phyloP scores from a whole-genome alignment of 208 protist species.

The Tritrichomonas musculus region DNA sequence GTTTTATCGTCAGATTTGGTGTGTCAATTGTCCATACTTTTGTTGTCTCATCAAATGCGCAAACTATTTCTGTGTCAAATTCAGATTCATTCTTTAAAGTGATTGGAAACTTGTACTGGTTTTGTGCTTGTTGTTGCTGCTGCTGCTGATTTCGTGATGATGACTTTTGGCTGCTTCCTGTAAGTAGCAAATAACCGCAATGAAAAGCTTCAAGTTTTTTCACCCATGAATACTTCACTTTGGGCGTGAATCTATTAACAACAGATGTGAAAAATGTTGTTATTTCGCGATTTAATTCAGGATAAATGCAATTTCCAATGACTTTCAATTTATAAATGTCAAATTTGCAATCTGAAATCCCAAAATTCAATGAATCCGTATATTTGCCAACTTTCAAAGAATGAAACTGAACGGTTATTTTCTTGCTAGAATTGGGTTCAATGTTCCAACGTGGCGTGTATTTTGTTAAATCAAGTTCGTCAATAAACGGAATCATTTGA shows the following conservation, averaged over 20 bases:
- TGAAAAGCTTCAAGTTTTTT: neutral
- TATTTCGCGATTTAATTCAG: neutral
- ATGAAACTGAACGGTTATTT: neutral
- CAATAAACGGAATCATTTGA: neutral
- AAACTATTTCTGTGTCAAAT: neutral
- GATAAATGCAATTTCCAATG: neutral
- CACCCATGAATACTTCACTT: neutral
- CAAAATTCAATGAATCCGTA: neutral
- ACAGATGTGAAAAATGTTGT: neutral
- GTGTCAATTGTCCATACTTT: neutral
- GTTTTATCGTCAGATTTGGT: neutral
- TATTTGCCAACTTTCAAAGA: neutral
- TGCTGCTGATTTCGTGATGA: too few relatives aligned
- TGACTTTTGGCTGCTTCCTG: neutral
- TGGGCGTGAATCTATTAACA: neutral
- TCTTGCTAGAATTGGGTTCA: neutral
- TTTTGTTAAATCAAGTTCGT: neutral
- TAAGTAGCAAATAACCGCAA: neutral
- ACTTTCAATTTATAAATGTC: neutral
- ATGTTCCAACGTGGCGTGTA: constrained; percentile 27
- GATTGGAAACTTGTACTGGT: neutral
- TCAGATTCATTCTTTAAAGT: neutral
- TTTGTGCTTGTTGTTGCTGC: neutral
- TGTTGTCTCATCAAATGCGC: neutral
- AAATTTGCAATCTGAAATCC: neutral